Evolutionary conservation across 2,329 filamentous ascomycete species (phyloP), one percentile per base, ranked within the genome.

Genomic region (Diaporthe citrichinensis): DNA sequence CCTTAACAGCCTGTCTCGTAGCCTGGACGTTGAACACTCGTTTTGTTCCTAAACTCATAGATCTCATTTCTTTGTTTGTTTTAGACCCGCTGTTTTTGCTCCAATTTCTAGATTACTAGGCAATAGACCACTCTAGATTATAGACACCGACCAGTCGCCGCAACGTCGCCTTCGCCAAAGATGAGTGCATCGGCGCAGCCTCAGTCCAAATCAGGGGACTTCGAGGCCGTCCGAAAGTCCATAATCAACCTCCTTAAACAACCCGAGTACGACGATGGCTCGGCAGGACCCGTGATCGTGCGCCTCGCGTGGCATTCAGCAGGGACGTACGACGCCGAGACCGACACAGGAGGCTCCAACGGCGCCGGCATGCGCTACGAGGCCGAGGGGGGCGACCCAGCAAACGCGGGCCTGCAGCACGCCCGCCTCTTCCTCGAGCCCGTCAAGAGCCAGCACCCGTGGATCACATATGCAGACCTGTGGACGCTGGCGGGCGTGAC

Each of bases 361-460:
- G 91, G 91, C 76, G 91, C 91, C 0, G 91, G 90, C 25, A 93
- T 93, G 91, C 87, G 91, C 46, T 93, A 92, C 80, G 90, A 92
- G 83, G 84, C 86, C 34, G 91, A 92, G 84, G 90, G 90, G 75
- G 91, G 90, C 76, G 91, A 93, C 80, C 90, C 91, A 6, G 90
- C 91, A 74, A 93, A 93, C 82, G 90, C 91, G 5, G 91, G 91
- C 25, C 87, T 93, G 14, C 89, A 92, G 79, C 87, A 92, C 81
- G 91, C 90, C 31, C 90, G 91, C 23, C 88, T 90, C 39, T 92
- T 93, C 82, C 87, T 93, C 76, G 91, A 93, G 79, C 89, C 91
- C 8, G 82, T 93, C 77, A 93, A 92, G 81, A 82, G 82, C 28
- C 85, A 86, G 62, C 88, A 92, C 80, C 86, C 89, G 3, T 92